Percentiles rank a stretch among this genome's conserved stretches.
Evolutionary conservation across 352 stramenopile species (phyloP).

Genomic region (Phytophthora podocarpi): DNA sequence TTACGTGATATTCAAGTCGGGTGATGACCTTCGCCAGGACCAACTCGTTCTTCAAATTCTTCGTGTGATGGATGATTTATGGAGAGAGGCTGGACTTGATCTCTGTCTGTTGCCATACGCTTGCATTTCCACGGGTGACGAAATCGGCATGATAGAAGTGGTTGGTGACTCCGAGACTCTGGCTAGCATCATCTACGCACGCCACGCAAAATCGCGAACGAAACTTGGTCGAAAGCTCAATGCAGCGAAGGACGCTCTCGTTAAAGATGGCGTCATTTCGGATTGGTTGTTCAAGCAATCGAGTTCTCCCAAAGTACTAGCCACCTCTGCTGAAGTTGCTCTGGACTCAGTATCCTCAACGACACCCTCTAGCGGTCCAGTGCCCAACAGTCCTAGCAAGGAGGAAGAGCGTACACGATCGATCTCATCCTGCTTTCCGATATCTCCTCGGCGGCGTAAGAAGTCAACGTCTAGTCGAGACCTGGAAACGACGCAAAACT

Average conservation of each 20-base stretch:
- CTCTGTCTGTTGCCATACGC: constrained; percentile 87
- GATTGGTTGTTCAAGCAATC: constrained; percentile 69
- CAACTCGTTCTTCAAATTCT: constrained; percentile 93
- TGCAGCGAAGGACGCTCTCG: constrained; percentile 70
- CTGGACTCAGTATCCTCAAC: constrained; percentile 23
- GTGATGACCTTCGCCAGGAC: constrained; percentile 94
- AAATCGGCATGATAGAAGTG: constrained; percentile 91
- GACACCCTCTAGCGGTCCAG: too few relatives aligned
- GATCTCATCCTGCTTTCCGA: constrained; percentile 58
- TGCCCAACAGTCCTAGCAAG: constrained; percentile 20
- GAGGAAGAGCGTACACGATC: constrained; percentile 18
- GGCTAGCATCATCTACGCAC: constrained; percentile 84
- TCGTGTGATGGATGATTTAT: constrained; percentile 91
- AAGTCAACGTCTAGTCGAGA: constrained; percentile 41
- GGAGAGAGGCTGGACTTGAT: constrained; percentile 84
- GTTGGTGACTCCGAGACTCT: constrained; percentile 89
- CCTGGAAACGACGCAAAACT: constrained; percentile 81
- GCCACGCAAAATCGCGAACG: constrained; percentile 61
- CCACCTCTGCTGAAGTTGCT: constrained; percentile 3
- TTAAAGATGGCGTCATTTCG: constrained; percentile 63
- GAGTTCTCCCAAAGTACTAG: neutral
- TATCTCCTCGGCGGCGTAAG: constrained; percentile 45
- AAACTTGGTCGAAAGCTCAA: constrained; percentile 72
- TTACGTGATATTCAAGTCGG: constrained; percentile 92
- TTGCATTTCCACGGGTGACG: constrained; percentile 86